Evolutionary conservation across 768 basidiomycete genomes (phyloP).

Genomic region (Fomitopsis pulvina): DNA sequence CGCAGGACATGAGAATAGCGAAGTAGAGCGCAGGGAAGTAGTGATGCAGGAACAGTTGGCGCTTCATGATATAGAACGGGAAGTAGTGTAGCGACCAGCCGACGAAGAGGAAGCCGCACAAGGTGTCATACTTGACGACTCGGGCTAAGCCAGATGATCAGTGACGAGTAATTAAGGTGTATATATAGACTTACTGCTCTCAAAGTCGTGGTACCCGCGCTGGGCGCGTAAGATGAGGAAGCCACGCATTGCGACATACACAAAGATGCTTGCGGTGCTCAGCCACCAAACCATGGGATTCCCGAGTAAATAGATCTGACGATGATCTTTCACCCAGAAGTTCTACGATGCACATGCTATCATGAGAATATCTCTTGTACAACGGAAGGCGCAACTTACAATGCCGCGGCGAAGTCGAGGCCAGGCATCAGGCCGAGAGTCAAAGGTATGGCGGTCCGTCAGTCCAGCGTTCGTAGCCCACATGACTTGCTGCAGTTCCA

Average conservation of each 20-base stretch:
- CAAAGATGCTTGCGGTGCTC: conserved; percentile 61
- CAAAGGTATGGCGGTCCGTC: conserved; percentile 91
- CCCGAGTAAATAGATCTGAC: conserved; percentile 92
- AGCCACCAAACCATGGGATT: conserved; percentile 94
- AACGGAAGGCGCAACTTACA: conserved; percentile 41
- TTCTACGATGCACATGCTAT: conserved; percentile 48
- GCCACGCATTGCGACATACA: conserved; percentile 65
- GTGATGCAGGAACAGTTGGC: conserved; percentile 97
- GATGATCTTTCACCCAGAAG: conserved; percentile 97
- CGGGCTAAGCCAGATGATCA: conserved; percentile 47
- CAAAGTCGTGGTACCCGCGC: conserved; percentile 87
- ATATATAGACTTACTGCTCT: conserved; percentile 60
- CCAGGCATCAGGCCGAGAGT: conserved; percentile 91
- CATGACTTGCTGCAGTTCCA: conserved; percentile 90
- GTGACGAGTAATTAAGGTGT: conserved; percentile 1
- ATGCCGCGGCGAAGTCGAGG: conserved; percentile 90
- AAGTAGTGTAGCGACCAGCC: conserved; percentile 93
- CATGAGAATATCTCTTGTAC: conserved; percentile 2
- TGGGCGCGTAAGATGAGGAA: conserved; percentile 84
- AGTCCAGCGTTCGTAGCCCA: conserved; percentile 95
- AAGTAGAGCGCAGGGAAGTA: conserved; percentile 97
- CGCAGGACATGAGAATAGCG: conserved; percentile 71
- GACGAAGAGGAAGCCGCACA: conserved; percentile 87
- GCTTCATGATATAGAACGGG: conserved; percentile 96
- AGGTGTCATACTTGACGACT: conserved; percentile 84